Conservation (phyloP, 139 green algal genomes). For the Chlorella sp. region DNA sequence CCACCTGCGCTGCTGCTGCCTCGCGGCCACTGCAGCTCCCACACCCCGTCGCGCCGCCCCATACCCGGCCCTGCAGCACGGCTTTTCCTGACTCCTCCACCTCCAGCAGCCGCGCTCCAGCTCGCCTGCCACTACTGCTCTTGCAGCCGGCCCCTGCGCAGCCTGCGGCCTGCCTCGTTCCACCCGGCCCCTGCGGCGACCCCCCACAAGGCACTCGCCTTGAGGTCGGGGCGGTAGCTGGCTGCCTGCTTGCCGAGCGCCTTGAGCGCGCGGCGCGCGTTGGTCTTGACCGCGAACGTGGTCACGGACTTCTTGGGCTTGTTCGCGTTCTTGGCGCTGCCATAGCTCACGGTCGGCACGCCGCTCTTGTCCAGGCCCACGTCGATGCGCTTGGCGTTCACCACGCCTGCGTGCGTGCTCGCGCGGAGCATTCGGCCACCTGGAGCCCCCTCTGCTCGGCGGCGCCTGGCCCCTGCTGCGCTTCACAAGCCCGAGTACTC, state of each 20-base stretch:
- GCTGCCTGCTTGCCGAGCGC: constrained; percentile 39
- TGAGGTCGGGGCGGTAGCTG: constrained; percentile 39
- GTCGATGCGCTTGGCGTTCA: constrained; percentile 44
- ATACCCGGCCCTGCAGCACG: neutral
- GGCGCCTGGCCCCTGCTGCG: neutral
- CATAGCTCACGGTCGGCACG: constrained; percentile 13
- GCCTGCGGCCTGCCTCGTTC: neutral
- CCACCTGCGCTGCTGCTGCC: no score
- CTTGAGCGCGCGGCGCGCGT: constrained; percentile 23
- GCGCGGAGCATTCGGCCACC: neutral
- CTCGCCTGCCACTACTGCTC: no score
- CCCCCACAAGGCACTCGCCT: constrained; percentile 22
- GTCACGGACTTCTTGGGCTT: constrained; percentile 27
- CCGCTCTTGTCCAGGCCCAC: constrained; percentile 19
- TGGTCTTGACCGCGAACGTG: constrained; percentile 24
- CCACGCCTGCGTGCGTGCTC: constrained; percentile 33
- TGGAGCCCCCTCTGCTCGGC: neutral
- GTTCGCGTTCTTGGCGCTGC: constrained; percentile 36
- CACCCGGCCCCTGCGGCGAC: no score
- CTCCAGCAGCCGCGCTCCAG: no score
- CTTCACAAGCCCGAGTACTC: no score
- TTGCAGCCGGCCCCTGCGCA: neutral
- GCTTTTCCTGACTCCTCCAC: no score
- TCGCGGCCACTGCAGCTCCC: no score
- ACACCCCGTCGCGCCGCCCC: neutral